These are phyloP conservation scores for Zalaria obscura DNA, from an alignment of 2,329 filamentous ascomycete species.

Conservation along the genomic window DNA sequence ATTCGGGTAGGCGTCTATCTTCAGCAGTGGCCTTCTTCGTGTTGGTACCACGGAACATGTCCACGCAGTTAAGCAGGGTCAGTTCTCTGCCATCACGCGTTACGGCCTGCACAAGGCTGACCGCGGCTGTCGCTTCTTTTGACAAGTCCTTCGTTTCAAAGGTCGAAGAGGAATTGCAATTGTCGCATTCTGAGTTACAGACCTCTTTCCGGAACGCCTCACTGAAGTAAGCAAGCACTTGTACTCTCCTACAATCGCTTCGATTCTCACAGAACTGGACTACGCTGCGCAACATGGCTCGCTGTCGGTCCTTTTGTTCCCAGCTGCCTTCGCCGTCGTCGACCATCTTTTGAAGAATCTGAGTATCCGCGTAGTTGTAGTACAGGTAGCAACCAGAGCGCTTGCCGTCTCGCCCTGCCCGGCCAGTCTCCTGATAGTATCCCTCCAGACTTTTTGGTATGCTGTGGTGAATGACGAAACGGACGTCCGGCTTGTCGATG, in stretches of 20 bases:
- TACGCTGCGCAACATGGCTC: constrained; percentile 72
- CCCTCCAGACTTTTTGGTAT: constrained; percentile 92
- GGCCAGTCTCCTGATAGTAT: constrained; percentile 95
- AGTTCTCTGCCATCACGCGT: constrained; percentile 33
- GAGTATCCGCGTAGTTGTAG: constrained; percentile 68
- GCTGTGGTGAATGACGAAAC: constrained; percentile 88
- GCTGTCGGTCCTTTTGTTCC: constrained; percentile 73
- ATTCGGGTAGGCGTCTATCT: constrained; percentile 36
- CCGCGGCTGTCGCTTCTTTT: constrained; percentile 53
- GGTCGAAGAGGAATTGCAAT: constrained; percentile 59
- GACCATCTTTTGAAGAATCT: constrained; percentile 66
- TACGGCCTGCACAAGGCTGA: constrained; percentile 50
- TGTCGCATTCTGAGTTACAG: constrained; percentile 72
- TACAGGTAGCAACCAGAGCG: constrained; percentile 81
- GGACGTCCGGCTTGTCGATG: constrained; percentile 95
- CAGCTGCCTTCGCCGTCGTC: constrained; percentile 59
- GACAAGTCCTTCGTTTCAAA: constrained; percentile 70
- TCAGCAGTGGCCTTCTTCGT: constrained; percentile 41
- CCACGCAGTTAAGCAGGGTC: constrained; percentile 68
- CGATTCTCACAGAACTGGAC: constrained; percentile 81
- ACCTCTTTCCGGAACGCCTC: constrained; percentile 61
- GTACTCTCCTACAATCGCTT: constrained; percentile 71
- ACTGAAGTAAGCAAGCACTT: constrained; percentile 88
- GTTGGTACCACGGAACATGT: constrained; percentile 62
- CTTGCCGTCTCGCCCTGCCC: constrained; percentile 82